Evolutionary conservation across 2,329 filamentous ascomycete genomes (phyloP), one percentile per base, ranked within the genome.

Genomic region (Stachybotrys echinatus): DNA sequence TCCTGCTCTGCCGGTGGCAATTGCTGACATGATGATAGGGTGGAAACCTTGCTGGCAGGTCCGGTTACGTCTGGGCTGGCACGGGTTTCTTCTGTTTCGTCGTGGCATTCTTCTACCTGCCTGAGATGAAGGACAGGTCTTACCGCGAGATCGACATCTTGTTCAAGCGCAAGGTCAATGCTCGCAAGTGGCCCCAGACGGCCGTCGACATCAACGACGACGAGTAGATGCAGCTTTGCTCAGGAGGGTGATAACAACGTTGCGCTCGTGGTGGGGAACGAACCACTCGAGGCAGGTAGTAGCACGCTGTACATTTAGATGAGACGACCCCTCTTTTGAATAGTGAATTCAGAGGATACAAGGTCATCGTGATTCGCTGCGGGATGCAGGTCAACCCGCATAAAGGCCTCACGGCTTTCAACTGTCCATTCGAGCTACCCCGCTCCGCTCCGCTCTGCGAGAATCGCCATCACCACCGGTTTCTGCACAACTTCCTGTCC

Each of bases 91-190:
- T 81, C 59, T 85, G 81, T 63, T 69, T 74, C 46, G 55, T 75
- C 54, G 52, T 74, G 54, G 70, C 79, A 5, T 82, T 55, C 61
- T 63, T 76, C 54, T 73, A 51, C 54, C 48, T 82, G 46, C 79
- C 79, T 8, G 79, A 82, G 72, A 79, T 81, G 74, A 80, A 80
- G 71, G 58, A 67, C 57, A 70, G 76, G 38, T 79, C 80, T 23
- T 84, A 74, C 68, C 80, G 80, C 54, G 81, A 84, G 69, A 81
- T 82, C 57, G 81, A 84, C 61, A 81, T 82, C 56, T 48, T 82
- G 61, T 82, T 81, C 72, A 72, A 70, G 49, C 77, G 81, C 58
- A 64, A 65, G 48, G 64, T 83, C 23, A 72, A 64, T 0, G 80
- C 81, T 57, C 75, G 81, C 61, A 60, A 80, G 60, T 79, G 74